Conservation (phyloP, 352 stramenopile genomes). For the Blastocystis sp. region DNA sequence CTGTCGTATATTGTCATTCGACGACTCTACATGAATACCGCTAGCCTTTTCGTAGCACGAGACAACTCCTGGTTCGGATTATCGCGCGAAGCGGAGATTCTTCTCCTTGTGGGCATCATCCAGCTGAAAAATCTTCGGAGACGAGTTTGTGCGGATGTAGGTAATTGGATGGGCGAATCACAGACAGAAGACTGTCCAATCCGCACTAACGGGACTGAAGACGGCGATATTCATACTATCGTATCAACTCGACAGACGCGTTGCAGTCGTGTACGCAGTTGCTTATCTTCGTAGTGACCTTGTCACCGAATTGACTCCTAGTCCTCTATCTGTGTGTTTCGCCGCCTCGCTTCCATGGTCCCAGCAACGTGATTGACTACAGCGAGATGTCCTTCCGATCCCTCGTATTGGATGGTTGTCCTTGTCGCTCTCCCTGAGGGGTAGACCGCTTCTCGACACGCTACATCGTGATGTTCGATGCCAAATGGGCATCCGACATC, state of each 20-base stretch:
- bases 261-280: slow-evolving; percentile 16
- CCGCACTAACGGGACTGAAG: slow-evolving; percentile 19
- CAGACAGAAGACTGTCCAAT: slow-evolving; percentile 1
- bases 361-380: slow-evolving; percentile 26
- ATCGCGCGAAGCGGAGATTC: slow-evolving; percentile 53
- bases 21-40: background rate
- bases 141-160: slow-evolving; percentile 12
- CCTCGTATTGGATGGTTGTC: slow-evolving; percentile 16
- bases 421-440: background rate
- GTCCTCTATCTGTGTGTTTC: slow-evolving; percentile 23
- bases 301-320: background rate
- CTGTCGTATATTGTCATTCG: slow-evolving; percentile 39
- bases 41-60: background rate
- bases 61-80: slow-evolving; percentile 40
- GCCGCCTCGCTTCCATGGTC: slow-evolving; percentile 13
- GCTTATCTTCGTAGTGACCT: background rate
- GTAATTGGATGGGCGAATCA: background rate
- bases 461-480: slow-evolving; percentile 61
- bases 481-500: slow-evolving; percentile 27
- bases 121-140: slow-evolving; percentile 49
- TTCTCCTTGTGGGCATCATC: slow-evolving; percentile 42
- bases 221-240: slow-evolving; percentile 1
- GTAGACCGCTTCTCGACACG: background rate
- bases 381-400: slow-evolving; percentile 21
- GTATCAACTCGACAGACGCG: slow-evolving; percentile 43